Percentiles rank a stretch among this genome's conserved stretches.
phyloP scores from a whole-genome alignment of 345 rosid genomes.

The Hypericum androsaemum region DNA sequence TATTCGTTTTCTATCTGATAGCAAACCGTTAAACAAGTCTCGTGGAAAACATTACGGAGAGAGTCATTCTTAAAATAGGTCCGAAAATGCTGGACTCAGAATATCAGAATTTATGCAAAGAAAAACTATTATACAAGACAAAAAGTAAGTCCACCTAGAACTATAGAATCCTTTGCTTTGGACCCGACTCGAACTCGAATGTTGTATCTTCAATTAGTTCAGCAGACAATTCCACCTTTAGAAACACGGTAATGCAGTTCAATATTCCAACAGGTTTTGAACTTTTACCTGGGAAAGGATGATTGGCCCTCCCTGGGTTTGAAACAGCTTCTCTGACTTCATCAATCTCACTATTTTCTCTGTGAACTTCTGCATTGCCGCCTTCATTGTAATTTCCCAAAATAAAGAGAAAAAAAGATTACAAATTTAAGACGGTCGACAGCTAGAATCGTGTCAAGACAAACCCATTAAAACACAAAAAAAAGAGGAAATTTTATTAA shows the following conservation, averaged over 20 bases:
- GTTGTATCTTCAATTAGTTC: too few relatives aligned
- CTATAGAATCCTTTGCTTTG: too few relatives aligned
- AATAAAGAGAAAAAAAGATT: neutral
- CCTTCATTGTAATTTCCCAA: constrained; percentile 12
- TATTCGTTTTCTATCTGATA: constrained; percentile 76
- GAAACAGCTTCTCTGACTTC: constrained; percentile 51
- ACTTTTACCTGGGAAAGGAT: constrained; percentile 55
- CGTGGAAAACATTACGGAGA: too few relatives aligned
- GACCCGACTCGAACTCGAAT: too few relatives aligned
- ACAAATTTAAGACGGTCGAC: neutral
- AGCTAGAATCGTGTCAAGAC: constrained; percentile 12
- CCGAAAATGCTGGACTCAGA: too few relatives aligned
- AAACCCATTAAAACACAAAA: neutral
- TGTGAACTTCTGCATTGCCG: constrained; percentile 69
- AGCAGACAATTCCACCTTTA: too few relatives aligned
- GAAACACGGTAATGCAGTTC: neutral
- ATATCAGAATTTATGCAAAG: too few relatives aligned
- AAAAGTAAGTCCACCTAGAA: neutral
- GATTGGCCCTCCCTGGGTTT: constrained; percentile 76
- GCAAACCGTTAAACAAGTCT: too few relatives aligned
- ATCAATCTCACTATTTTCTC: constrained; percentile 47
- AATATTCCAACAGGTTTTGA: neutral
- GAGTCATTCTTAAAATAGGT: too few relatives aligned
- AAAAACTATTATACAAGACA: neutral
- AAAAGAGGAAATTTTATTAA: neutral